phyloP scores from a whole-genome alignment of 495 filamentous ascomycete species.

The Trichoderma erinaceum region DNA sequence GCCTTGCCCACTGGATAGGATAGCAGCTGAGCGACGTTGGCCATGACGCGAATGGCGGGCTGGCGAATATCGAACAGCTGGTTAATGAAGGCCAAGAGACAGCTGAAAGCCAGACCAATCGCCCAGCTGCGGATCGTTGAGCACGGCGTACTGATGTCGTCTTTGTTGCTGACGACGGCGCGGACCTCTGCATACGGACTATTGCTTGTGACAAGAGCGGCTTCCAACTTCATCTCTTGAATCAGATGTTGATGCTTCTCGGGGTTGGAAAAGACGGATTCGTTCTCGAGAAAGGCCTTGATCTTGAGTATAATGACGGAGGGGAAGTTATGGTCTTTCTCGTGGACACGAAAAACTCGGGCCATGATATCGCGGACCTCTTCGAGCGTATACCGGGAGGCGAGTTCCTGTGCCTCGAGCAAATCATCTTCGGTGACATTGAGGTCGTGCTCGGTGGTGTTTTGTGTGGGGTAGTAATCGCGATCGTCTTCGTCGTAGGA shows the following conservation, averaged over 20 bases:
- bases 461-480: constrained; percentile 1
- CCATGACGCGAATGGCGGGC: constrained; percentile 27
- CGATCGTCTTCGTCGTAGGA: constrained; percentile 11
- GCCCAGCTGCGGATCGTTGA: constrained; percentile 33
- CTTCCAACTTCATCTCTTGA: constrained; percentile 37
- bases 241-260: constrained; percentile 29
- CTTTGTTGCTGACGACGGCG: constrained; percentile 40
- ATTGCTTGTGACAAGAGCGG: constrained; percentile 37
- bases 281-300: constrained; percentile 29
- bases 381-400: constrained; percentile 20
- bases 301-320: constrained; percentile 27
- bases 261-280: constrained; percentile 1
- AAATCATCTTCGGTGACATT: constrained; percentile 26
- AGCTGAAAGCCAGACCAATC: constrained; percentile 31
- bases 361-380: constrained; percentile 27
- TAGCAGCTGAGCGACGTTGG: constrained; percentile 34
- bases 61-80: constrained; percentile 35
- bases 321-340: constrained; percentile 35
- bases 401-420: constrained; percentile 25
- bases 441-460: constrained; percentile 18
- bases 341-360: constrained; percentile 31
- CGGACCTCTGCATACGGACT: constrained; percentile 44
- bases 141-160: constrained; percentile 29
- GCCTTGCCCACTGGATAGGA: constrained; percentile 34
- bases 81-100: constrained; percentile 31